Conservation (phyloP, 2,329 filamentous ascomycete genomes). For the Ascochyta pisi region DNA sequence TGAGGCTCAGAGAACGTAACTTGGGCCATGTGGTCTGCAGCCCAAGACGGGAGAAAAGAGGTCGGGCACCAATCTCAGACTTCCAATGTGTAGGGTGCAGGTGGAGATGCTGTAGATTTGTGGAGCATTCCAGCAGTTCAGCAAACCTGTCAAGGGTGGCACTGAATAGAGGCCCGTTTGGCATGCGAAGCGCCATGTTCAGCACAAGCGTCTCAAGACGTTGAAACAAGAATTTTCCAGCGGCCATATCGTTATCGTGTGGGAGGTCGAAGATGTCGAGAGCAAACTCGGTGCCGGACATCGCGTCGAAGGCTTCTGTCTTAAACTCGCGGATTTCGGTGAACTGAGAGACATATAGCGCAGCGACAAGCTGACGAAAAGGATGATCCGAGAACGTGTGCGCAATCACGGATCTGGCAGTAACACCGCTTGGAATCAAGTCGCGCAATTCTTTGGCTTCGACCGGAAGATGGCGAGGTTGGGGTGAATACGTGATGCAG, state of each 20-base stretch:
- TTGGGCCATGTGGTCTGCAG: conserved; percentile 31
- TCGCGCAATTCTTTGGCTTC: conserved; percentile 30
- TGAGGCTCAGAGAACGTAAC: conserved; percentile 29
- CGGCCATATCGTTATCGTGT: conserved; percentile 21
- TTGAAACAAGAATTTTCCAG: conserved; percentile 31
- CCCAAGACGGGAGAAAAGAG: conserved; percentile 22
- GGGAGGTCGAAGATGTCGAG: conserved; percentile 30
- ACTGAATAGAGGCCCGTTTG: neutral
- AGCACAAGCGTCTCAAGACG: conserved; percentile 28
- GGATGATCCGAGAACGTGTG: conserved; percentile 22
- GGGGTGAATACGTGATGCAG: conserved; percentile 35
- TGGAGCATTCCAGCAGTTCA: conserved; percentile 23
- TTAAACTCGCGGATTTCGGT: conserved; percentile 32
- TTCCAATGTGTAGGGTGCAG: conserved; percentile 25
- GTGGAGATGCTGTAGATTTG: conserved; percentile 27
- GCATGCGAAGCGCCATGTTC: conserved; percentile 16
- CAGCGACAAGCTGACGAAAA: conserved; percentile 39
- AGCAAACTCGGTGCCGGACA: conserved; percentile 21
- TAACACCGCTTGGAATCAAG: conserved; percentile 27
- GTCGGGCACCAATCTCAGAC: neutral
- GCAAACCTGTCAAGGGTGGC: conserved; percentile 25
- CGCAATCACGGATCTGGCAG: neutral
- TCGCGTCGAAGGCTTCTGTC: neutral
- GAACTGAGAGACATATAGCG: conserved; percentile 29
- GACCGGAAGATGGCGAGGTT: conserved; percentile 27